Base-by-base conservation (phyloP, 495 filamentous ascomycete species). In the Annulohypoxylon maeteangense region DNA sequence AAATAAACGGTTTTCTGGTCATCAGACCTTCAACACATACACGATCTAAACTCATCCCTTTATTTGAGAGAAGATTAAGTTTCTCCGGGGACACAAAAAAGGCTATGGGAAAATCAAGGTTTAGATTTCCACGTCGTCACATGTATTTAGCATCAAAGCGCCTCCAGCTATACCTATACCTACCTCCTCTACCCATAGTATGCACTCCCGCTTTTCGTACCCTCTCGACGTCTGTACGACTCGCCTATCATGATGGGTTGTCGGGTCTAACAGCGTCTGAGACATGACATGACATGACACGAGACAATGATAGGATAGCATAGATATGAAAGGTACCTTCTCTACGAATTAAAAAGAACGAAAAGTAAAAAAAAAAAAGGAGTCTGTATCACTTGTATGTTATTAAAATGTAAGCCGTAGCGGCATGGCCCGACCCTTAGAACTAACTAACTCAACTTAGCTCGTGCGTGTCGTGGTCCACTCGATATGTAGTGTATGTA, bases 121-220 rank as follows among this genome's bases (percentile, higher is more conserved):
- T 48, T 31, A 47, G 45, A 40, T 47, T 61, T 61, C 45, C 57
- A 47, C 42, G 20, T 45, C 31, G 22, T 61, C 38, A 32, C 57
- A 48, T 61, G 57, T 61, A 61, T 48, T 61, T 61, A 61, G 57
- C 57, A 61, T 61, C 42, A 32, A 32, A 61, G 25, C 57, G 40
- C 57, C 40, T 34, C 40, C 16, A 34, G 23, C 38, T 23, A 45
- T 58, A 58, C 40, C 40, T 44, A 44, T 34, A 61, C 38, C 25
- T 23, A 45, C 42, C 57, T 47, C n/a, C n/a, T n/a, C n/a, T n/a
- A n/a, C n/a, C n/a, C n/a, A n/a, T n/a, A n/a, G n/a, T n/a, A 31
- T 61, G 40, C 22, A 57, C 34, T 42, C 22, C 16, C 25, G 29
- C 29, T 48, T 48, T 14, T 25, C 57, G 38, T 48, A 47, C 42